These are phyloP conservation scores for Plasmodium malariae DNA, from an alignment of 169 alveolate genomes.

Conservation along the genomic window DNA sequence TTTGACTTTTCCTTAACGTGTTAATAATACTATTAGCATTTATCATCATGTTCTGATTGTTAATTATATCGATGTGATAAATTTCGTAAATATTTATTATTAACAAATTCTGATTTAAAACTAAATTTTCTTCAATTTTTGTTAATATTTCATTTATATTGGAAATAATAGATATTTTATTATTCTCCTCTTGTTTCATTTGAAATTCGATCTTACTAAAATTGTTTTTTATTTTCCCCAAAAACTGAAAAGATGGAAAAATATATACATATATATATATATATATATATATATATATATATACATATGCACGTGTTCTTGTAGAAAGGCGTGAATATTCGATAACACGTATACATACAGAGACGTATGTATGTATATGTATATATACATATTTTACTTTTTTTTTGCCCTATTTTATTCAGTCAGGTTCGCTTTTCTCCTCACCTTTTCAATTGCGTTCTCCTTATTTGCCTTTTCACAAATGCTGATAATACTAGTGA, in stretches of 20 bases:
- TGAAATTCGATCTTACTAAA: constrained; percentile 69
- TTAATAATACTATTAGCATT: constrained; percentile 56
- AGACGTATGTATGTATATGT: neutral
- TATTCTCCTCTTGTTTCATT: constrained; percentile 72
- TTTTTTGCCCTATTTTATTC: neutral
- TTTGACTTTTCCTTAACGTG: constrained; percentile 67
- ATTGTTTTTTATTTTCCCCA: constrained; percentile 65
- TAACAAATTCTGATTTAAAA: constrained; percentile 50
- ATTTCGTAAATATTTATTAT: constrained; percentile 71
- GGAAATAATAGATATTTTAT: constrained; percentile 59
- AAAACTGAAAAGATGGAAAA: constrained; percentile 21
- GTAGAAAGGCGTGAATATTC: neutral
- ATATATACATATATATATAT: neutral
- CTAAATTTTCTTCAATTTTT: constrained; percentile 69
- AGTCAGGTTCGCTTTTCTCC: neutral
- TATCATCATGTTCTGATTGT: constrained; percentile 74
- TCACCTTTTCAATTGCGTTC: constrained; percentile 74
- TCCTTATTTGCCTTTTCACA: constrained; percentile 77
- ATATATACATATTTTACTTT: neutral
- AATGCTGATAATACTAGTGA: constrained; percentile 64
- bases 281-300: neutral
- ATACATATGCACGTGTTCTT: neutral
- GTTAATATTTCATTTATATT: constrained; percentile 70
- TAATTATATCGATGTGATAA: constrained; percentile 66
- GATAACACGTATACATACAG: too few species aligned